Evolutionary conservation across 2,329 filamentous ascomycete species (phyloP), one percentile per base, ranked within the genome.

Genomic region (Neonectria punicea): DNA sequence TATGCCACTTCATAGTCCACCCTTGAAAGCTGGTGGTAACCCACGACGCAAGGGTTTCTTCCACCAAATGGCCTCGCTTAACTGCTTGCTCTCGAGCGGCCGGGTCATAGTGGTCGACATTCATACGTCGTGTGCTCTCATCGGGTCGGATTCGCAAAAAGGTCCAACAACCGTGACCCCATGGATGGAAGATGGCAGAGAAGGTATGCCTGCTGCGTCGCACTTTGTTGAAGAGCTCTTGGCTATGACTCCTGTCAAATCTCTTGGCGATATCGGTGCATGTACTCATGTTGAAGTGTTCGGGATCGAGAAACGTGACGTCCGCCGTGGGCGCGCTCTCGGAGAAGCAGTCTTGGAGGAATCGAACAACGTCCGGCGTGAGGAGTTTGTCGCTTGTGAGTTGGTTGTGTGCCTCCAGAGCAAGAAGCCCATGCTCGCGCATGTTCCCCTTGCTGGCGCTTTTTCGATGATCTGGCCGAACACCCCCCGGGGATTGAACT

Each of bases 21-120:
- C 5, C 5, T 5, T 4, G 2, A 11, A 51, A 51, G n/a, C 36
- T 51, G 49, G n/a, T 4, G 6, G 18, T 32, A 10, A 28, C 14
- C 49, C 49, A 51, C 11, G n/a, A 13, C n/a, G 1, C 3, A 11
- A 51, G 4, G 10, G 11, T 10, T 6, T 11, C 2, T 8, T 34
- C 34, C 10, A 51, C 14, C 7, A 5, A 2, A 4, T 36, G 10
- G 11, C 9, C 10, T 20, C 49, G 49, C 32, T 2, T 6, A 8
- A 13, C 11, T 22, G 5, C 9, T 20, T 20, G 5, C 18, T 34
- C 16, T 13, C 28, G 10, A 34, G n/a, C 5, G 10, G 28, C 28
- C 2, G 63, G 63, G n/a, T 65, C 63, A 16, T 65, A 62, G 28
- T 58, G 32, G 2, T 22, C 30, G 9, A 53, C 9, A 13, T 22